Conservation (phyloP, 202 grass and related monocot species). For the Zoysia matrella region DNA sequence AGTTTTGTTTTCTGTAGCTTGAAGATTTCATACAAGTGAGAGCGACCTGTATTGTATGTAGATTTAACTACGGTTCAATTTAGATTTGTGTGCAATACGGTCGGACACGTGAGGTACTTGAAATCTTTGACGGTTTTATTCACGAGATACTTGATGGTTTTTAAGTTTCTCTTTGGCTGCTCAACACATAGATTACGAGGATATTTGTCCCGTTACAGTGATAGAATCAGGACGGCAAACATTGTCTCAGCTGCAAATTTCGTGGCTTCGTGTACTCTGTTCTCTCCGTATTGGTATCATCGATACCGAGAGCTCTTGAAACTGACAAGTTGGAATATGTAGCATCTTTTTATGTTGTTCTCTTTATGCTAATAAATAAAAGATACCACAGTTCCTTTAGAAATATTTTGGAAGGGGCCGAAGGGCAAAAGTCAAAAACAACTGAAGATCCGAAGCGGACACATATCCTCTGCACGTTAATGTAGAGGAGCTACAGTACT, state of each 20-base stretch:
- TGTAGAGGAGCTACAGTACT: too few relatives aligned
- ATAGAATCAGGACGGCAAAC: background rate
- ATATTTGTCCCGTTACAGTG: too few relatives aligned
- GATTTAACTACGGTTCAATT: background rate
- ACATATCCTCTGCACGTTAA: too few relatives aligned
- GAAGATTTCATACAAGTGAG: conserved; percentile 25
- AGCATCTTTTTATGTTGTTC: background rate
- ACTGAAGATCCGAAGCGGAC: too few relatives aligned
- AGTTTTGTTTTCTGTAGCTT: conserved; percentile 4
- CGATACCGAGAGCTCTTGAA: background rate
- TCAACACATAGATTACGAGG: background rate
- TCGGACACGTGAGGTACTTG: background rate
- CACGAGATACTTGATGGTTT: background rate
- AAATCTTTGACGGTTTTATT: background rate
- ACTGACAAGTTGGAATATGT: background rate
- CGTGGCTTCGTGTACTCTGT: background rate
- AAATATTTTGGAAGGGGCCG: background rate
- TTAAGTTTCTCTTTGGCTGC: background rate
- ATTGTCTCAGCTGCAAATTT: background rate
- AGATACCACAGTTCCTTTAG: background rate
- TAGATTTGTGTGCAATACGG: background rate
- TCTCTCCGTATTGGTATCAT: conserved; percentile 12
- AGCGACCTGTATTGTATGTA: conserved; percentile 36
- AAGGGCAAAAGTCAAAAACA: conserved; percentile 26
- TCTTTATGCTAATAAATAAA: background rate